phyloP scores from a whole-genome alignment of 2,329 filamentous ascomycete genomes.

The Hypoxylon sp. region DNA sequence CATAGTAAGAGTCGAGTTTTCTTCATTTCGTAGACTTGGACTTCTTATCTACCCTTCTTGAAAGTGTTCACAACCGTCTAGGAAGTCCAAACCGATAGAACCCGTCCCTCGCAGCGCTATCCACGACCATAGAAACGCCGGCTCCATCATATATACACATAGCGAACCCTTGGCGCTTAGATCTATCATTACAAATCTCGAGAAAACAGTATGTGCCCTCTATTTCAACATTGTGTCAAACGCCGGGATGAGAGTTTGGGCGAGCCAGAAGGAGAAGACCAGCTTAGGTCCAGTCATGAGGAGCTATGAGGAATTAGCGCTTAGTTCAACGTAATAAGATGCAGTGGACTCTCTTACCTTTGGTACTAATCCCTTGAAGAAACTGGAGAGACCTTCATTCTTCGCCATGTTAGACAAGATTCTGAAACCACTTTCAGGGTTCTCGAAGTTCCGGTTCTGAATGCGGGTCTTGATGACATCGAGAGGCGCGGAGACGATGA shows the following conservation, averaged over 20 bases:
- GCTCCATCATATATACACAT: slow-evolving; percentile 44
- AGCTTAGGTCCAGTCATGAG: slow-evolving; percentile 99
- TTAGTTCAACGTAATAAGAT: slow-evolving; percentile 22
- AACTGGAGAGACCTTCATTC: slow-evolving; percentile 86
- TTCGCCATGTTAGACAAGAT: slow-evolving; percentile 94
- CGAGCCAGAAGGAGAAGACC: slow-evolving; percentile 99
- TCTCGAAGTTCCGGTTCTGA: slow-evolving; percentile 98
- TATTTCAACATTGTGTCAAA: slow-evolving; percentile 73
- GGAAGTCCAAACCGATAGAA: slow-evolving; percentile 35
- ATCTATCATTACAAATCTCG: slow-evolving; percentile 36
- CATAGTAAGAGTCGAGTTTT: slow-evolving; percentile 35
- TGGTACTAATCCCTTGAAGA: slow-evolving; percentile 98
- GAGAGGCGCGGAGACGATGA: slow-evolving; percentile 94
- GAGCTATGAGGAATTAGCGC: slow-evolving; percentile 66
- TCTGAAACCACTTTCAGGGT: slow-evolving; percentile 92
- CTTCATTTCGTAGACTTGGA: slow-evolving; percentile 22
- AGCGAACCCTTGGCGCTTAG: slow-evolving; percentile 28
- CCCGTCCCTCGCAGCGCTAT: slow-evolving; percentile 22
- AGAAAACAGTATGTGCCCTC: slow-evolving; percentile 13
- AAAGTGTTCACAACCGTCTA: slow-evolving; percentile 35
- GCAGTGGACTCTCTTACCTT: slow-evolving; percentile 71
- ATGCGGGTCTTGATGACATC: slow-evolving; percentile 99
- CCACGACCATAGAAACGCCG: slow-evolving; percentile 42
- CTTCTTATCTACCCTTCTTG: slow-evolving; percentile 18
- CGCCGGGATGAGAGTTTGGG: slow-evolving; percentile 95